Percentiles rank a stretch among this genome's conserved stretches.
These are phyloP conservation scores for Barnettozyma populi DNA, from an alignment of 805 yeast genomes.

Conservation along the genomic window DNA sequence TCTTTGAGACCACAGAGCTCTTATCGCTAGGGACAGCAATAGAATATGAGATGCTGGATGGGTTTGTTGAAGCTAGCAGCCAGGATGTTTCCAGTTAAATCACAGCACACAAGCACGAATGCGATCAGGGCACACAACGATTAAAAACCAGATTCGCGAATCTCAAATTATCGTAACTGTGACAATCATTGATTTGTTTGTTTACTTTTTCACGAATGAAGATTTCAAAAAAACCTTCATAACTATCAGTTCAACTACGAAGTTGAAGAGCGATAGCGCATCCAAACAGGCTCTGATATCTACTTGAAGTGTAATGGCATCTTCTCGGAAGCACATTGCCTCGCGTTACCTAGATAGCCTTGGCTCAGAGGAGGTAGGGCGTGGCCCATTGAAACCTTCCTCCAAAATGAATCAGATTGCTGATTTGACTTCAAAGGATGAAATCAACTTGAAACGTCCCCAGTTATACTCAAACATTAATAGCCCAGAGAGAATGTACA, in stretches of 20 bases:
- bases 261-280: background rate
- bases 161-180: background rate
- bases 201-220: slow-evolving; percentile 9
- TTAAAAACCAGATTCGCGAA: background rate
- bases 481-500: background rate
- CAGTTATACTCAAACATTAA: background rate
- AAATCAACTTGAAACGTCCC: background rate
- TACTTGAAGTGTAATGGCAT: background rate
- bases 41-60: too few relatives aligned
- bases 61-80: too few relatives aligned
- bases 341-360: slow-evolving; percentile 25
- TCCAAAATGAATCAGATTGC: slow-evolving; percentile 13
- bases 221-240: slow-evolving; percentile 9
- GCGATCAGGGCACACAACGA: too few relatives aligned
- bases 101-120: too few relatives aligned
- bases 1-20: too few relatives aligned
- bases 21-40: too few relatives aligned
- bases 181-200: slow-evolving; percentile 1
- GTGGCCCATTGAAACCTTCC: slow-evolving; percentile 19
- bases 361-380: slow-evolving; percentile 3
- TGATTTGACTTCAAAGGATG: background rate
- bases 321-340: slow-evolving; percentile 16
- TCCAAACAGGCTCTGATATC: background rate
- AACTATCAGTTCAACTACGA: background rate
- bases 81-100: too few relatives aligned